Evolutionary conservation across 2,329 filamentous ascomycete genomes (phyloP), one percentile per base, ranked within the genome.

Genomic region (Sporothrix globosa): DNA sequence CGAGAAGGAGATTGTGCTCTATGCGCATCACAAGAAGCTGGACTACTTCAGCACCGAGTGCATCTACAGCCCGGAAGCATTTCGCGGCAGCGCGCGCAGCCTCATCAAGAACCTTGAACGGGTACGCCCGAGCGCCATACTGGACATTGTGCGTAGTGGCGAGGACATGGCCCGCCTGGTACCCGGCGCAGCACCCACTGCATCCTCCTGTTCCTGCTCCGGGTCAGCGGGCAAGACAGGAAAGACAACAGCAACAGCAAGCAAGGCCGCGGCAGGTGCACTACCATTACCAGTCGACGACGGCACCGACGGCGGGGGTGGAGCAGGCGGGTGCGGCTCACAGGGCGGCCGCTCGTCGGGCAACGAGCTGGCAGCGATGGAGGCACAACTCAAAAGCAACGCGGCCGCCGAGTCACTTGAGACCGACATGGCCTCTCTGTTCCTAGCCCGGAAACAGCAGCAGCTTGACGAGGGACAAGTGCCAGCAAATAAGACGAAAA

Each of bases 21-120:
- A 99, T 78, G 96, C 96, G 5, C 92, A 98, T 78, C 93, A 99
- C 83, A 97, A 96, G 81, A 94, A 94, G 79, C 85, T 99, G 73
- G 94, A 98, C 78, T 99, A 99, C 81, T 99, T 99, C 81, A 97
- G 90, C 77, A 99, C 96, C 0, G 96, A 99, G 81, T 99, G 96
- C 83, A 93, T 99, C 72, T 99, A 99, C 83, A 97, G 93, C 69
- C 96, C 96, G 0, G 96, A 99, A 80, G 96, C 96, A 2, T 99
- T 99, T 78, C 87, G 96, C 71, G 96, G 96, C 3, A 97, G 92
- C 74, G 96, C 96, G 2, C 87, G 96, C 73, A 92, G 90, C 34
- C 82, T 99, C 71, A 97, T 99, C 80, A 99, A 99, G 82, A 97
- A 95, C 75, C 83, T 99, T 44, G 96, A 99, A 81, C 91, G 91